phyloP scores from a whole-genome alignment of 2,329 filamentous ascomycete species.

The Alternaria burnsii region DNA sequence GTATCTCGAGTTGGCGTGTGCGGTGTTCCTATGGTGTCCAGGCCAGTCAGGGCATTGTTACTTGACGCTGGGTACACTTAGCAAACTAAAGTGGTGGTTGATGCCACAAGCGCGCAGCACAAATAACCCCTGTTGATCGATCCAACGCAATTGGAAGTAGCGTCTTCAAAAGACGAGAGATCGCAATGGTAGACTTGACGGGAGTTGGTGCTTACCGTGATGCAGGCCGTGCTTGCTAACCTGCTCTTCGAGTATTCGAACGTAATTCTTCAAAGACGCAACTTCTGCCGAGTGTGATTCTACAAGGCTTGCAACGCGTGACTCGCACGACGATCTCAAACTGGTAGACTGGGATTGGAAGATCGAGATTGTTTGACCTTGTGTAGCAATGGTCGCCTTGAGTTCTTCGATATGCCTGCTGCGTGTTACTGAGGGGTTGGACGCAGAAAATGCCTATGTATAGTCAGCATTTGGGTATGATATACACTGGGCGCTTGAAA shows the following conservation, averaged over 20 bases:
- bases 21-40: constrained; percentile 33
- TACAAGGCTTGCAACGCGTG: constrained; percentile 48
- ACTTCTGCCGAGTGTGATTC: constrained; percentile 53
- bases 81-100: constrained; percentile 20
- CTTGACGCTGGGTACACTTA: constrained; percentile 36
- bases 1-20: constrained; percentile 34
- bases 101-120: constrained; percentile 17
- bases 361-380: constrained; percentile 44
- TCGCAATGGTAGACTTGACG: not conserved
- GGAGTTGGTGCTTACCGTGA: constrained; percentile 34
- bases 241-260: constrained; percentile 50
- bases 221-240: constrained; percentile 32
- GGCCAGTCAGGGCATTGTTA: constrained; percentile 37
- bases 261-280: constrained; percentile 50
- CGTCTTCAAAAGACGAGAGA: constrained; percentile 4
- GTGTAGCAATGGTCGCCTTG: constrained; percentile 41
- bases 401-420: constrained; percentile 38
- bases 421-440: constrained; percentile 23
- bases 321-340: constrained; percentile 51
- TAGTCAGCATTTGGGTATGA: constrained; percentile 16
- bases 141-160: not conserved
- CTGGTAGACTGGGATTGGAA: constrained; percentile 48
- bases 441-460: constrained; percentile 28
- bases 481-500: not conserved
- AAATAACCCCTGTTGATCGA: not conserved